Evolutionary conservation across 1,284 basidiomycete genomes (phyloP), one percentile per base, ranked within the genome.

Genomic region (Nidula niveotomentosa): DNA sequence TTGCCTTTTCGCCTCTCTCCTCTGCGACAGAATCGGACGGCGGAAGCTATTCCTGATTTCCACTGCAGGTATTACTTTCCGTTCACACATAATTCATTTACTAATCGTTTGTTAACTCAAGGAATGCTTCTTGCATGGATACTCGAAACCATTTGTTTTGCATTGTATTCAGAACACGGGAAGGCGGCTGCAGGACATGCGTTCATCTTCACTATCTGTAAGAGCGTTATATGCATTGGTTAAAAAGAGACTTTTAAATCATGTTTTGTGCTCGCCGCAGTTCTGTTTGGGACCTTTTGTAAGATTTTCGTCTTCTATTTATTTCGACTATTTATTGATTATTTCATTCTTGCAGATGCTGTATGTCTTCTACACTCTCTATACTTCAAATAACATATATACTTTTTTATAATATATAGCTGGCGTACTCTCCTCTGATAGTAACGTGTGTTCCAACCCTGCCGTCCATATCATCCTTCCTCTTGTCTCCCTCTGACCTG

Each of bases 41-140:
- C 75, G 84, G 0, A 70, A 68, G 3, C 67, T 87, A 8, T 86
- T 86, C 73, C 68, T 87, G 52, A 71, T 66, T 3, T 84, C 83
- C 5, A 76, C 74, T 5, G 63, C 69, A 36, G 78, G 74, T 39
- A 74, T 77, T 73, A 62, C 76, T 37, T 12, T 15, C 12, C 10
- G 10, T 10, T 33, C 17, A 35, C 30, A 30, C 30, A 46, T 8
- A n/a, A 8, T 3, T 53, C 12, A 35, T 30, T 43, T 37, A 12
- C 30, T 17, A 34, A 9, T n/a, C 35, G 30, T 10, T 23, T 12
- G 18, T 23, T 36, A 37, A n/a, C 33, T 45, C 8, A 49, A 58
- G 65, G 69, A 9, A 69, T 71, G 68, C 48, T 68, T n/a, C 37
- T 69, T 3, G 69, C 68, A 53, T 71, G 68, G 68, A 68, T 64